phyloP scores from a whole-genome alignment of 2,329 filamentous ascomycete genomes.

The Xylariaceae sp. region DNA sequence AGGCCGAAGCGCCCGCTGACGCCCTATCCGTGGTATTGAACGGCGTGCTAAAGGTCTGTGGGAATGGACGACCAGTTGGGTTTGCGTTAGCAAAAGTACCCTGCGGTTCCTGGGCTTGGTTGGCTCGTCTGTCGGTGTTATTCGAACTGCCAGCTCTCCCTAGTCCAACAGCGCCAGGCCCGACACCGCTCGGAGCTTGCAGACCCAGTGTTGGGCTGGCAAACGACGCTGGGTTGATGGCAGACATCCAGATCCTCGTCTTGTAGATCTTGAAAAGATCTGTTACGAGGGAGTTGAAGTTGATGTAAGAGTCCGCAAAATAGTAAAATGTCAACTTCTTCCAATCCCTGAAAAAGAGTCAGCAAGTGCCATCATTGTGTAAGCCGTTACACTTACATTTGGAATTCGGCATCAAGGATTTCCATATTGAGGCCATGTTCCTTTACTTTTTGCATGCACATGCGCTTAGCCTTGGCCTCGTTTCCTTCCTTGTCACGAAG shows the following conservation, averaged over 20 bases:
- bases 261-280: slow-evolving; percentile 99
- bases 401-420: slow-evolving; percentile 96
- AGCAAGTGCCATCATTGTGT: slow-evolving; percentile 18
- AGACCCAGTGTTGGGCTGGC: slow-evolving; percentile 71
- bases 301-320: slow-evolving; percentile 96
- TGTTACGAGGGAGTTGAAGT: slow-evolving; percentile 96
- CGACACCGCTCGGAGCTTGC: slow-evolving; percentile 63
- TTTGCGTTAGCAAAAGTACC: slow-evolving; percentile 37
- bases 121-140: slow-evolving; percentile 48
- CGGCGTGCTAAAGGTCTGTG: slow-evolving; percentile 40
- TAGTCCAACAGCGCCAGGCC: slow-evolving; percentile 60
- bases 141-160: slow-evolving; percentile 44
- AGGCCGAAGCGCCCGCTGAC: slow-evolving; percentile 37
- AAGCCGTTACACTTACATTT: slow-evolving; percentile 65
- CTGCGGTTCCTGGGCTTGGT: slow-evolving; percentile 39
- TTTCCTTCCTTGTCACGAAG: slow-evolving; percentile 95
- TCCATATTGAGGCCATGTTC: slow-evolving; percentile 97
- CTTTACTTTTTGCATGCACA: slow-evolving; percentile 93
- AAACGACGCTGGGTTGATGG: slow-evolving; percentile 96
- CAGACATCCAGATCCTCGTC: slow-evolving; percentile 99
- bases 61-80: slow-evolving; percentile 41
- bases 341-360: slow-evolving; percentile 68
- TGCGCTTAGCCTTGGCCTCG: slow-evolving; percentile 93
- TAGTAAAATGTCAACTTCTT: slow-evolving; percentile 99
- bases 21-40: slow-evolving; percentile 43